Base-by-base conservation (phyloP, 352 stramenopile genomes). In the Phytophthora pini region DNA sequence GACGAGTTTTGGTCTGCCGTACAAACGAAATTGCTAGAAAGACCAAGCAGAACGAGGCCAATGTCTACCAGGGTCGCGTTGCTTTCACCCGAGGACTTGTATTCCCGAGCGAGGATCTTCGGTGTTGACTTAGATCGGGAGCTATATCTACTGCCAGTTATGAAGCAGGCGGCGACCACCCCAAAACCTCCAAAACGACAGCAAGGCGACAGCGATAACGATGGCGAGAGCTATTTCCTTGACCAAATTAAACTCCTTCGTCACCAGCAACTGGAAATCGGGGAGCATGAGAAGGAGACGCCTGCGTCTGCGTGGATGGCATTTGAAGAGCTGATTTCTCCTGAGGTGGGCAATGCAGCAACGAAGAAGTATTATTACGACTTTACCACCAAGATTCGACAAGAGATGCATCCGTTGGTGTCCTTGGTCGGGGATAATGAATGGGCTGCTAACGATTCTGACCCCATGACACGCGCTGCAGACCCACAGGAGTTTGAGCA, bases 341-440 rank as follows among this genome's bases (percentile, higher is more conserved):
- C 45, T n/a, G 46, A 65, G 29, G 32, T 12, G 13, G 40, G 38
- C 2, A 49, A 22, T 15, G 12, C n/a, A 59, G 76, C 43, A 29
- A 57, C 22, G 27, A 32, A 9, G 13, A 27, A 4, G 31, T 91
- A 87, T 50, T 91, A 89, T 66, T 88, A 84, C 51, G 71, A 91
- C 56, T 91, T 91, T 61, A 62, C 79, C 9, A 78, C 53, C n/a
- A 54, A 59, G 13, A 59, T 34, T 4, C 56, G 68, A 40, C 78
- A 78, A 38, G 62, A 75, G 2, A 68, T 54, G 8, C 76, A 82
- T 36, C 78, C 78, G 6, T 63, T 83, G 29, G 74, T 77, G n/a
- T 61, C 51, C 1, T 51, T 84, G 11, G 41, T 69, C 4, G 72
- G 49, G 8, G 59, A 76, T 53, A 45, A 32, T 26, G 61, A 64